These are phyloP conservation scores for Pseudozyma thailandica DNA, from an alignment of 1,284 basidiomycete genomes.

Conservation along the genomic window DNA sequence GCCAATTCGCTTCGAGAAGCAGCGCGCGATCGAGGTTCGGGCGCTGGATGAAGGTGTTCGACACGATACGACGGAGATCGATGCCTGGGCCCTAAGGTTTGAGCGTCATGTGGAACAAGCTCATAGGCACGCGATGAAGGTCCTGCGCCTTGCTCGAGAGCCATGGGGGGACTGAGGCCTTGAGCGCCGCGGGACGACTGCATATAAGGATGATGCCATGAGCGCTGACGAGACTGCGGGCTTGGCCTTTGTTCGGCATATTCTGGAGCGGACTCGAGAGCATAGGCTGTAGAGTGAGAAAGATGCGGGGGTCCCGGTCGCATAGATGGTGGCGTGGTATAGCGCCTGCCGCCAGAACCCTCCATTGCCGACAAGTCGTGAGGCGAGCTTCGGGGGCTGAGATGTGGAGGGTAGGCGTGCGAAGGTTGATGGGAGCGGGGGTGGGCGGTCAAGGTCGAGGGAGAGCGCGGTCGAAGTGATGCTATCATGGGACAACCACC, in stretches of 20 bases:
- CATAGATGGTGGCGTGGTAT: slow-evolving; percentile 14
- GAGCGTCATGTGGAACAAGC: neutral
- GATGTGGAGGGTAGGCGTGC: neutral
- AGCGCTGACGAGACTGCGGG: slow-evolving; percentile 36
- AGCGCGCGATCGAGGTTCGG: slow-evolving; percentile 10
- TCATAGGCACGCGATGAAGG: slow-evolving; percentile 20
- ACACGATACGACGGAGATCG: slow-evolving; percentile 22
- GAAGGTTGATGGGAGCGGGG: slow-evolving; percentile 5
- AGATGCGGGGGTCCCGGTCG: slow-evolving; percentile 5
- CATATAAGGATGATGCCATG: slow-evolving; percentile 50
- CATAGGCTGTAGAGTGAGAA: neutral
- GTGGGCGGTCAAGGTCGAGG: slow-evolving; percentile 16
- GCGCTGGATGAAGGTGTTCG: slow-evolving; percentile 17
- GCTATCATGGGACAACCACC: slow-evolving; percentile 32
- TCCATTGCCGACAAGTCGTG: slow-evolving; percentile 10
- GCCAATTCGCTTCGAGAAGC: slow-evolving; percentile 17
- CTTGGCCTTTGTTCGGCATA: slow-evolving; percentile 27
- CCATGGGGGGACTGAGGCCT: slow-evolving; percentile 20
- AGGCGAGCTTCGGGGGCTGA: neutral
- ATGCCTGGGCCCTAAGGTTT: slow-evolving; percentile 2
- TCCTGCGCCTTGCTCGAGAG: slow-evolving; percentile 10
- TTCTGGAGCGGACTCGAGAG: slow-evolving; percentile 6
- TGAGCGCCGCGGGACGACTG: slow-evolving; percentile 8
- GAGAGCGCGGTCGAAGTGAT: slow-evolving; percentile 38
- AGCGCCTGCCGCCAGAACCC: slow-evolving; percentile 25